phyloP scores from a whole-genome alignment of 2,329 filamentous ascomycete genomes.

The Fusarium ramigenum region DNA sequence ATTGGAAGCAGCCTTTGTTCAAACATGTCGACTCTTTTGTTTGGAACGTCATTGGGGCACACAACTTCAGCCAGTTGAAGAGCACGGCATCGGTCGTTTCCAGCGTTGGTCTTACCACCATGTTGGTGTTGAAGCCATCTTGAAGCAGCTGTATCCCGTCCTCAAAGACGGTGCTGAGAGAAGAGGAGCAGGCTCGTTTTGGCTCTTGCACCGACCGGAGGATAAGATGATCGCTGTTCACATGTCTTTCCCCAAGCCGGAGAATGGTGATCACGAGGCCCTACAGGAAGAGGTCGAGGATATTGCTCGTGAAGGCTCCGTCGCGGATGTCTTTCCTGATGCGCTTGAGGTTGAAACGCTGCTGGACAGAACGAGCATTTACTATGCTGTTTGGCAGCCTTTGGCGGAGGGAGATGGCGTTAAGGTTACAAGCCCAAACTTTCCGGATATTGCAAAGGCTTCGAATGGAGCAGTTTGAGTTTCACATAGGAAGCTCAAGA shows the following conservation, averaged over 20 bases:
- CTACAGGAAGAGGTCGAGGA: not conserved
- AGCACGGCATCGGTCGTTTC: conserved; percentile 26
- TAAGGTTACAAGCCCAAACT: conserved; percentile 21
- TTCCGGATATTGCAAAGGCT: not conserved
- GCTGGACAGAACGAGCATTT: conserved; percentile 23
- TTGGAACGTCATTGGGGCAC: conserved; percentile 33
- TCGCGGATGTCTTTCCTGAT: conserved; percentile 21
- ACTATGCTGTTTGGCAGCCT: conserved; percentile 29
- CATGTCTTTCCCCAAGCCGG: conserved; percentile 16
- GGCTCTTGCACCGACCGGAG: conserved; percentile 24
- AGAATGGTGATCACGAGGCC: not conserved
- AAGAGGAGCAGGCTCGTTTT: conserved; percentile 24
- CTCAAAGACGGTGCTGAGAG: conserved; percentile 27
- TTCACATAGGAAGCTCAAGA: accelerated
- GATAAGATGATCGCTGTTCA: conserved; percentile 29
- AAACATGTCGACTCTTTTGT: conserved; percentile 13
- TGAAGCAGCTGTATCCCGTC: conserved; percentile 32
- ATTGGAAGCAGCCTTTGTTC: conserved; percentile 37
- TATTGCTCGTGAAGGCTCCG: not conserved
- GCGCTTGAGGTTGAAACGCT: not conserved
- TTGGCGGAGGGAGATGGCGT: not conserved
- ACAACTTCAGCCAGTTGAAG: conserved; percentile 24
- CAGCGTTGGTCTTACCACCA: conserved; percentile 33
- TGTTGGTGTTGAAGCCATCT: conserved; percentile 7
- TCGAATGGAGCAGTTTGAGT: not conserved